Evolutionary conservation across 108 stramenopile genomes (phyloP).

Genomic region (Cyclostephanos invisitatus): DNA sequence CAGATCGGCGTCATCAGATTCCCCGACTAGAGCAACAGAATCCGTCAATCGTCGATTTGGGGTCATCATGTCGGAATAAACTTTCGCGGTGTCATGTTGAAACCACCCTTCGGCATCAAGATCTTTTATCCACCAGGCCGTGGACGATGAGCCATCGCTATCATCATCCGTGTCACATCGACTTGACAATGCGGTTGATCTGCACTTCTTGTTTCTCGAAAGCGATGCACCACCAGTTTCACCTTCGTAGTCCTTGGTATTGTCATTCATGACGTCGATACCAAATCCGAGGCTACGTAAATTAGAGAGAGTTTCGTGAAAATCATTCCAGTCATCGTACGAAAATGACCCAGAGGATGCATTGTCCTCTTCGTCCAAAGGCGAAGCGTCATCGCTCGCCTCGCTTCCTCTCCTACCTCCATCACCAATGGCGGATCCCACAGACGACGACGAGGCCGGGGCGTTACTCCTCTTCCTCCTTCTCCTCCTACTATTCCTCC

Average conservation of each 20-base stretch:
- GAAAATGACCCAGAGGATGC: conserved; percentile 8
- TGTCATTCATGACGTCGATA: conserved; percentile 4
- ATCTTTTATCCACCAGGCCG: conserved; percentile 43
- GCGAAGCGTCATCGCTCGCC: background rate
- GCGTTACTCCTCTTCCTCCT: conserved; percentile 7
- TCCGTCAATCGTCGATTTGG: conserved; percentile 17
- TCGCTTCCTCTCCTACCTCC: background rate
- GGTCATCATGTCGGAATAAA: conserved; percentile 23
- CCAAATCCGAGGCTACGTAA: conserved; percentile 21
- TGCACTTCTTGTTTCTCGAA: conserved; percentile 2
- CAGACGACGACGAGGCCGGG: background rate
- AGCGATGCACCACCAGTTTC: conserved; percentile 1
- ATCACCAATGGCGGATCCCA: background rate
- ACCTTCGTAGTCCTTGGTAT: conserved; percentile 5
- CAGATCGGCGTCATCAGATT: conserved; percentile 14
- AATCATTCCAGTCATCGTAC: conserved; percentile 2
- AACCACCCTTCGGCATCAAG: conserved; percentile 43
- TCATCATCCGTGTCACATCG: conserved; percentile 2
- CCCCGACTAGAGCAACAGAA: background rate
- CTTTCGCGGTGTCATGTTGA: conserved; percentile 37
- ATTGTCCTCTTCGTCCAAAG: background rate
- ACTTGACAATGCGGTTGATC: background rate
- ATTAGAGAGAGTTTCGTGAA: conserved; percentile 20
- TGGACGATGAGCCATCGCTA: conserved; percentile 15
- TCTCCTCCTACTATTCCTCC: background rate